phyloP scores from a whole-genome alignment of 208 protist species.

The Leptomonas pyrrhocoris region DNA sequence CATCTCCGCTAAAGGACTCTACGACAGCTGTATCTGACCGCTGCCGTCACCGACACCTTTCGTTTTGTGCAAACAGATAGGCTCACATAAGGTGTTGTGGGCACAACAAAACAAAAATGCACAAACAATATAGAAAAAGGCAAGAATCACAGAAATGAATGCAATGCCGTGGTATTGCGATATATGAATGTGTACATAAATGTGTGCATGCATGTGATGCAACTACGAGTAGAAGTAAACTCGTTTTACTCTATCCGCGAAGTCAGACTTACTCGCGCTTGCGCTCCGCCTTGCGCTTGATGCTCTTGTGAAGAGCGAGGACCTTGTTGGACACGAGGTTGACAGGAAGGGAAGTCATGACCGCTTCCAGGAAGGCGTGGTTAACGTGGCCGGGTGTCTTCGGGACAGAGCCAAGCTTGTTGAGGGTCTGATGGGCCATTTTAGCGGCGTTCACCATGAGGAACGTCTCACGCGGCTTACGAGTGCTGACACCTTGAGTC shows the following conservation, averaged over 20 bases:
- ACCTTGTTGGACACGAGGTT: constrained; percentile 42
- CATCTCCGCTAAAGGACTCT: not conserved
- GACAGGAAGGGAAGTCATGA: constrained; percentile 36
- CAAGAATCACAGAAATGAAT: not conserved
- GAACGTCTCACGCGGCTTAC: constrained; percentile 71
- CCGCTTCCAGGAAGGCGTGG: constrained; percentile 56
- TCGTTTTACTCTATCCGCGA: not conserved
- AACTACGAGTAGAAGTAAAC: not conserved
- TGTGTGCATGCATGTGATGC: too few species aligned
- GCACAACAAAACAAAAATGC: too few species aligned
- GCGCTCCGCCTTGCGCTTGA: constrained; percentile 49
- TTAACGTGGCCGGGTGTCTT: constrained; percentile 64
- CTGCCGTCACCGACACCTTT: not conserved
- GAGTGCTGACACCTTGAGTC: constrained; percentile 71
- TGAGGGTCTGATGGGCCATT: constrained; percentile 77
- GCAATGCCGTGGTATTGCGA: not conserved
- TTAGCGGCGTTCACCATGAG: constrained; percentile 61
- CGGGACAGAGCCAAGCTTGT: constrained; percentile 60
- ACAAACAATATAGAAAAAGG: not conserved
- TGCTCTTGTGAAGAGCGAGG: constrained; percentile 37
- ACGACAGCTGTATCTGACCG: not conserved
- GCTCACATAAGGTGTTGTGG: not conserved
- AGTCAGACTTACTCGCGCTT: constrained; percentile 22
- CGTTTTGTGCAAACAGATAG: not conserved
- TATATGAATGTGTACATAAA: too few species aligned